Conservation (phyloP, 164 flowering plant species). For the Warburgia ugandensis region DNA sequence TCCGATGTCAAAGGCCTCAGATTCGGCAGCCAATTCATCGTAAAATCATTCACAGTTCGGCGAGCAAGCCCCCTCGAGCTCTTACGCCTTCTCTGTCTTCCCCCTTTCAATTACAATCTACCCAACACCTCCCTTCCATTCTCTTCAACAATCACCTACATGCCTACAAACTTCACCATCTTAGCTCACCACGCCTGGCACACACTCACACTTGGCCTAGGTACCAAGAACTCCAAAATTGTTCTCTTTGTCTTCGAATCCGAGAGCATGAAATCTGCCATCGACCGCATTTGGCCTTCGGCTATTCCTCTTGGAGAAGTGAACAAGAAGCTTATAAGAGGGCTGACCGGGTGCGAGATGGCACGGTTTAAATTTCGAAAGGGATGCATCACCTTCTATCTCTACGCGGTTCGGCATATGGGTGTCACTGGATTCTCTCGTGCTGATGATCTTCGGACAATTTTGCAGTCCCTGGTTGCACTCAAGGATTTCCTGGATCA, state of each 20-base stretch:
- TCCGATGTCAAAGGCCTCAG: conserved; percentile 74
- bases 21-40: conserved; percentile 81
- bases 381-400: conserved; percentile 87
- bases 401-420: conserved; percentile 54
- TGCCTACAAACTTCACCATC: conserved; percentile 96
- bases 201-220: conserved; percentile 88
- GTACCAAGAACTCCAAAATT: conserved; percentile 89
- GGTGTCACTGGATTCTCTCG: conserved; percentile 50
- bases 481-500: conserved; percentile 93
- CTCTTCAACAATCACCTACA: conserved; percentile 59
- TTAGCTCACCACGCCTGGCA: conserved; percentile 97
- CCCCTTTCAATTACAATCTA: conserved; percentile 18
- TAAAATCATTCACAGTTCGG: conserved; percentile 82
- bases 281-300: conserved; percentile 68
- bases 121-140: conserved; percentile 27
- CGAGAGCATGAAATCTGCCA: conserved; percentile 35
- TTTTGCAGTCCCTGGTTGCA: conserved; percentile 63
- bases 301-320: conserved; percentile 90
- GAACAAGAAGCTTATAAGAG: conserved; percentile 58
- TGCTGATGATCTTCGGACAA: conserved; percentile 58
- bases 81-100: conserved; percentile 49
- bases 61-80: conserved; percentile 64
- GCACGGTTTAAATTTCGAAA: conserved; percentile 90
- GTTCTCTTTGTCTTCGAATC: conserved; percentile 77
- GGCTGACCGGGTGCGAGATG: conserved; percentile 60